Conservation (phyloP, 192 early-diverging fungal species). For the Paraglomus brasilianum region DNA sequence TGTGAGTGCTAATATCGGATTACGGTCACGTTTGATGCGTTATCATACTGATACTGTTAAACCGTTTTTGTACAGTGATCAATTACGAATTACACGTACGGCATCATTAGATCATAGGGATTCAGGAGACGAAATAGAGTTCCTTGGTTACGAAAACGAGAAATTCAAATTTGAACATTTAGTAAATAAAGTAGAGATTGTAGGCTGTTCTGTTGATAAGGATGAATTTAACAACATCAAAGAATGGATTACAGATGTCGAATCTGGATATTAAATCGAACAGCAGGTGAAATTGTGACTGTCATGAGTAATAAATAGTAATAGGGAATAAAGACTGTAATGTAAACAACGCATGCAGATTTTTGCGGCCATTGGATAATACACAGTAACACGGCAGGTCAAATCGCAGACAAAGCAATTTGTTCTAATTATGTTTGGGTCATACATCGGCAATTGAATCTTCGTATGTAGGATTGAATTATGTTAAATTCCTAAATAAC, state of each 20-base stretch:
- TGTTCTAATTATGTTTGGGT: no score
- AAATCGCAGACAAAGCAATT: no score
- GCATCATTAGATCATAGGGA: constrained; percentile 65
- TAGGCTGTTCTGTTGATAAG: constrained; percentile 57
- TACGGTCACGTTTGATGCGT: neutral
- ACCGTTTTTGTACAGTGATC: constrained; percentile 46
- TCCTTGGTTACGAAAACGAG: constrained; percentile 79
- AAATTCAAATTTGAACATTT: constrained; percentile 82
- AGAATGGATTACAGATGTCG: constrained; percentile 57
- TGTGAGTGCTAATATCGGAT: constrained; percentile 47
- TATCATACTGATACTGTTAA: neutral
- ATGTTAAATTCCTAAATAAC: no score
- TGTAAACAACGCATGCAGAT: no score
- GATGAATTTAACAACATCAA: constrained; percentile 59
- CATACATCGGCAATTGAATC: no score
- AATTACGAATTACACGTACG: constrained; percentile 63
- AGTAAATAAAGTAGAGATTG: constrained; percentile 67
- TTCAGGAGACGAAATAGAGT: constrained; percentile 58
- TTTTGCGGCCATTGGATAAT: no score
- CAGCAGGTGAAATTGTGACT: no score
- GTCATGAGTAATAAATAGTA: no score
- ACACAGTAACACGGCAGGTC: no score
- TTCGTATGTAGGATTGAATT: no score
- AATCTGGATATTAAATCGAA: neutral
- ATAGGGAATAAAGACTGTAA: no score